Evolutionary conservation across 129 eudicot genomes (phyloP).

Genomic region (Helianthus annuus): DNA sequence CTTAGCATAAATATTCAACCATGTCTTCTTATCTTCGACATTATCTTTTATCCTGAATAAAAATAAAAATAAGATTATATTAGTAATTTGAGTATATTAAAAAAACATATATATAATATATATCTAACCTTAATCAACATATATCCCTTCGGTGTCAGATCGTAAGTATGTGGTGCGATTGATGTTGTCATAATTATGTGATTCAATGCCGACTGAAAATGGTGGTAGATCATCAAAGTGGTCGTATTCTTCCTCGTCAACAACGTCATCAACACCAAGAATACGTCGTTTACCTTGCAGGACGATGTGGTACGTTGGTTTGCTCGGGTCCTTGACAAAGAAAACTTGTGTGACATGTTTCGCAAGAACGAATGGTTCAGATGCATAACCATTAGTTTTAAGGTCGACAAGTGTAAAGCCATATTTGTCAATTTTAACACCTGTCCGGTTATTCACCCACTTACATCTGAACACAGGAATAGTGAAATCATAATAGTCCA

Average conservation of each 20-base stretch:
- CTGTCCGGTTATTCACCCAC: background rate
- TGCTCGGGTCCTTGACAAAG: constrained; percentile 10
- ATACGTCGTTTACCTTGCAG: constrained; percentile 10
- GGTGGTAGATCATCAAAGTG: constrained; percentile 21
- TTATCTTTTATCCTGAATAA: too few relatives aligned
- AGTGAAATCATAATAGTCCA: background rate
- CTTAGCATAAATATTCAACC: too few relatives aligned
- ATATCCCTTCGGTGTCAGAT: too few relatives aligned
- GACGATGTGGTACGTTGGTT: constrained; percentile 7
- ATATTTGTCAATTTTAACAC: background rate
- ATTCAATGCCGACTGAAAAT: background rate
- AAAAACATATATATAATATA: too few relatives aligned
- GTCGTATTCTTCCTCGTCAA: constrained; percentile 13
- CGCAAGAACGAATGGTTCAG: too few relatives aligned
- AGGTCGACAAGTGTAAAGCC: constrained; percentile 12
- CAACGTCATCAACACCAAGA: constrained; percentile 1
- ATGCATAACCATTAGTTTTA: background rate
- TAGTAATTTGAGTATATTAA: too few relatives aligned
- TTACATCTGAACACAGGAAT: constrained; percentile 3
- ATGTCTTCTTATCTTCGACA: too few relatives aligned
- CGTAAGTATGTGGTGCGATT: background rate
- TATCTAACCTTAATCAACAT: too few relatives aligned
- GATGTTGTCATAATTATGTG: background rate
- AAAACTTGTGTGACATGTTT: background rate
- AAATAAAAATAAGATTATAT: too few relatives aligned